Evolutionary conservation across 345 rosid genomes (phyloP).

Genomic region (Litchi chinensis): DNA sequence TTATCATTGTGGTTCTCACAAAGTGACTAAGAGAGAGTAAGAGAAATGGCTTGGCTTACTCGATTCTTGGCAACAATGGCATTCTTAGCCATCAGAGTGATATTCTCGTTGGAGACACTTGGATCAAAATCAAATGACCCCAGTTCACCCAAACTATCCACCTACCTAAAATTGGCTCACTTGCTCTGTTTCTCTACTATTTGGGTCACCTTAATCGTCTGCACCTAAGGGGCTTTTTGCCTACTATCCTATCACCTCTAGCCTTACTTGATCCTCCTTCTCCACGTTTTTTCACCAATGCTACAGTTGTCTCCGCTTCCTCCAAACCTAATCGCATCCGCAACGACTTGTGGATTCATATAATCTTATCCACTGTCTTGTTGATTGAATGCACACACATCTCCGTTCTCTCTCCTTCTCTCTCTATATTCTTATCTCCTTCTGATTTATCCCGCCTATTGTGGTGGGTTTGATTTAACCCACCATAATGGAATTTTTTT

Average conservation of each 20-base stretch:
- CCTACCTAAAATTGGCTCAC: slow-evolving; percentile 76
- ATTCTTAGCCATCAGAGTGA: slow-evolving; percentile 69
- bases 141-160: slow-evolving; percentile 41
- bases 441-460: slow-evolving; percentile 8
- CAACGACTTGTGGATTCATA: slow-evolving; percentile 78
- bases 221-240: slow-evolving; percentile 49
- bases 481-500: no score
- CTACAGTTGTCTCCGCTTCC: slow-evolving; percentile 70
- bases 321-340: slow-evolving; percentile 74
- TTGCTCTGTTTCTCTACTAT: slow-evolving; percentile 86
- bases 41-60: slow-evolving; percentile 76
- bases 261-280: slow-evolving; percentile 65
- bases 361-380: slow-evolving; percentile 72
- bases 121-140: slow-evolving; percentile 58
- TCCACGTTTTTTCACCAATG: slow-evolving; percentile 69
- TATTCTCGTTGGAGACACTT: slow-evolving; percentile 84
- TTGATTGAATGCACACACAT: slow-evolving; percentile 45
- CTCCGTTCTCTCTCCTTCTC: slow-evolving; percentile 36
- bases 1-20: no score
- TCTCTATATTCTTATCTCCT: slow-evolving; percentile 15
- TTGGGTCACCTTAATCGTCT: slow-evolving; percentile 98
- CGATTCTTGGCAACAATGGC: slow-evolving; percentile 69
- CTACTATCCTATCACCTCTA: slow-evolving; percentile 61
- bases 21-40: not conserved
- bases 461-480: no score